Evolutionary conservation across 768 basidiomycete species (phyloP).

Genomic region (Suillus cothurnatus): DNA sequence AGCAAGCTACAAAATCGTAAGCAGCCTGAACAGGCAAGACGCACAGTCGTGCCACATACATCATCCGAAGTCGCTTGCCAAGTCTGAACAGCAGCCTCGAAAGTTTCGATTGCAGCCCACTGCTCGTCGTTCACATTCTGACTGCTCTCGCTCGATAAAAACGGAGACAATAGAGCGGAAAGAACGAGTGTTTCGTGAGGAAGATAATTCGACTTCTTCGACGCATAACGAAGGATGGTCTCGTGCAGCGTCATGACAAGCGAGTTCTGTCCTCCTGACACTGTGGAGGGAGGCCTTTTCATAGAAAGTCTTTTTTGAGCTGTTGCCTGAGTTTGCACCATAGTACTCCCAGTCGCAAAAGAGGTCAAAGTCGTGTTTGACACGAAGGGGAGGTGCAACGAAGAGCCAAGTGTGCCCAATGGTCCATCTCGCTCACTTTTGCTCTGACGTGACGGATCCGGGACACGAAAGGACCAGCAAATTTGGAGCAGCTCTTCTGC

Average conservation of each 20-base stretch:
- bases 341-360: conserved; percentile 17
- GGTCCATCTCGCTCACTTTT: conserved; percentile 31
- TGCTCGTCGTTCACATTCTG: conserved; percentile 51
- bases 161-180: conserved; percentile 59
- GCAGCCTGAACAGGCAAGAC: not conserved
- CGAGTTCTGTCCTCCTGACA: conserved; percentile 35
- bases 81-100: conserved; percentile 56
- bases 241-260: conserved; percentile 49
- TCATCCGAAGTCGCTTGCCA: conserved; percentile 58
- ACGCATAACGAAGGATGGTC: conserved; percentile 46
- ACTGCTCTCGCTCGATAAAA: conserved; percentile 42
- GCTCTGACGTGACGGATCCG: conserved; percentile 35
- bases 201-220: conserved; percentile 33
- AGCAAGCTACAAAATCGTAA: conserved; percentile 38
- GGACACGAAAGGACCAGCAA: conserved; percentile 54
- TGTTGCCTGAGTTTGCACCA: conserved; percentile 23
- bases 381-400: conserved; percentile 46
- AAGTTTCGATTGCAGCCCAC: conserved; percentile 57
- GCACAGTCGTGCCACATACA: conserved; percentile 39
- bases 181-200: conserved; percentile 64
- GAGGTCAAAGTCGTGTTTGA: conserved; percentile 34
- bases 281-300: conserved; percentile 47
- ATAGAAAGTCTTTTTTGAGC: conserved; percentile 37
- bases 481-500: conserved; percentile 58
- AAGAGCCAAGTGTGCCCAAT: conserved; percentile 34